Evolutionary conservation across 306 rosid genomes (phyloP).

Genomic region (Herpetospermum pedunculosum): DNA sequence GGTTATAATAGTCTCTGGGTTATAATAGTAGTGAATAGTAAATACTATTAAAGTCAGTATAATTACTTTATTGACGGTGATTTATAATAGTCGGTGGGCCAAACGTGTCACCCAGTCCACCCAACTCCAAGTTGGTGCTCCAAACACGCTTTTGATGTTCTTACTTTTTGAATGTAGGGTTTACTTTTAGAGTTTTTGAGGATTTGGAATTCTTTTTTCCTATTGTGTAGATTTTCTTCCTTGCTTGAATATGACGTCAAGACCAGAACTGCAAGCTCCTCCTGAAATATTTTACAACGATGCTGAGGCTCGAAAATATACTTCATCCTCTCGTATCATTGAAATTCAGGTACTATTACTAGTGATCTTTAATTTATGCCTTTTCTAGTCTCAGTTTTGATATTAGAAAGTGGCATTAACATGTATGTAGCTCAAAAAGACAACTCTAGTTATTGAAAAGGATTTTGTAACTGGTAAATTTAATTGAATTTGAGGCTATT

Average conservation of each 20-base stretch:
- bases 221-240: neutral
- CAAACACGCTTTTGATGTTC: too few relatives aligned
- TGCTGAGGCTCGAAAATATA: constrained; percentile 70
- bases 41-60: too few relatives aligned
- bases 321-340: constrained; percentile 74
- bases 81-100: too few relatives aligned
- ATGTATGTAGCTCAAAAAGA: neutral
- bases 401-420: neutral
- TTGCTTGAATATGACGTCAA: constrained; percentile 29
- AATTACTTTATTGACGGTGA: too few relatives aligned
- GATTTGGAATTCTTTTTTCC: neutral
- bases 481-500: neutral
- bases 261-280: constrained; percentile 88
- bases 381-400: neutral
- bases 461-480: neutral
- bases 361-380: neutral
- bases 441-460: neutral
- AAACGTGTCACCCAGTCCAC: too few relatives aligned
- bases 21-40: too few relatives aligned
- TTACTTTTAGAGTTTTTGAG: neutral
- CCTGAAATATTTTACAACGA: constrained; percentile 93
- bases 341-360: constrained; percentile 46
- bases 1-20: too few relatives aligned
- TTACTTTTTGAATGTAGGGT: neutral
- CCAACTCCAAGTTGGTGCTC: too few relatives aligned